Base-by-base conservation (phyloP, 257 asterid genomes). In the Solanum chiquidenum region DNA sequence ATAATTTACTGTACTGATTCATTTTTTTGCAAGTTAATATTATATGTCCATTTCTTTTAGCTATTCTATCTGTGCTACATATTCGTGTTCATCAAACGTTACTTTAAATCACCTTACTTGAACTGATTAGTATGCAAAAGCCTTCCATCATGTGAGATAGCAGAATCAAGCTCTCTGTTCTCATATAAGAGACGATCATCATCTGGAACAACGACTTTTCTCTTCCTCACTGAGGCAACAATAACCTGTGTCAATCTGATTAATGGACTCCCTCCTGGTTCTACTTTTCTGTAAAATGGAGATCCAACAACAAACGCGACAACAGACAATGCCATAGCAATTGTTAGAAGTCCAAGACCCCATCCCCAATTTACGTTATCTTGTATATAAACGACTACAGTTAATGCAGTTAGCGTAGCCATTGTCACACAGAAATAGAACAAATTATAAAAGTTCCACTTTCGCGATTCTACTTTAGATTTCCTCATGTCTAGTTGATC, bases 341-440 rank as follows among this genome's bases (percentile, higher is more conserved):
- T 92, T 38, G 99, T 96, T 3, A 98, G 98, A 38, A 96, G 92
- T 3, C 98, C 98, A 21, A 96, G 95, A 4, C 98, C 99, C 98
- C 96, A 95, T 29, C 92, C 95, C 99, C 99, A 96, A 31, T 96
- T 88, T 14, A 93, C 90, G 31, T 95, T 90, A 86, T 96, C 99
- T 92, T 96, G 98, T 89, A 96, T 89, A 76, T 96, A 96, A 38
- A 95, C 99, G 3, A 96, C 94, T 1, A 94, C 92, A 2, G 98
- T 95, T 4, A 96, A 89, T 14, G 99, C 98, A 20, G 93, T 90
- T 27, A 95, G 34, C 3, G 96, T 90, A 68, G 98, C 98, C 12
- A 93, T 4, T 44, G 93, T 98, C 95, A 95, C 93, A 90, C 93
- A 93, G 71, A 96, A 94, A 60, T 90, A 95, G 86, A 94, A 96